Percentiles rank a stretch among this genome's conserved stretches.
Conservation (phyloP, 768 basidiomycete genomes). For the Leccinum subtestaceum region DNA sequence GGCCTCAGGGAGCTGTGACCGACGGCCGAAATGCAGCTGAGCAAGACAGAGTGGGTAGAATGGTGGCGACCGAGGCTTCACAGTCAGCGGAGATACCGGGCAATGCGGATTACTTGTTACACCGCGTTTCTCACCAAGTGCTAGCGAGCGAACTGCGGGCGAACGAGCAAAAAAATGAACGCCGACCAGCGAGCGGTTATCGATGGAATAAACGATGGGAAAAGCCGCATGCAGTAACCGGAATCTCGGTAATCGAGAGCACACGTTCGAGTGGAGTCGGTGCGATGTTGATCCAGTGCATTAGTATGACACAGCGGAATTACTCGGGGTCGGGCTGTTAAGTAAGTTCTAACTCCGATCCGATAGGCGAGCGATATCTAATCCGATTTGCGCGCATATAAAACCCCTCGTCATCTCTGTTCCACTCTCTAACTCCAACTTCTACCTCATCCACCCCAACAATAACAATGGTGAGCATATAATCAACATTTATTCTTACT, state of each 20-base stretch:
- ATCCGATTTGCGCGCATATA: slow-evolving; percentile 23
- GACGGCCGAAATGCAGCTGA: slow-evolving; percentile 2
- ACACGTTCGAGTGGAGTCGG: slow-evolving; percentile 10
- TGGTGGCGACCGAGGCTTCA: not conserved
- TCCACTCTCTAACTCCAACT: slow-evolving; percentile 4
- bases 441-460: slow-evolving; percentile 6
- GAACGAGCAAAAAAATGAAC: not conserved
- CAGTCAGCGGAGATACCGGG: not conserved
- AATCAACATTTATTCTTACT: not conserved
- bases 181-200: not conserved
- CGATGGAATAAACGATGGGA: slow-evolving; percentile 1
- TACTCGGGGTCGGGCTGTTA: slow-evolving; percentile 6
- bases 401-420: slow-evolving; percentile 10
- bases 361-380: slow-evolving; percentile 1
- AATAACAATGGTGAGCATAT: slow-evolving; percentile 26
- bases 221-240: not conserved
- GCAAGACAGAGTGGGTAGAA: not conserved
- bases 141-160: not conserved
- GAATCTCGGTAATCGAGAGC: not conserved
- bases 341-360: slow-evolving; percentile 28
- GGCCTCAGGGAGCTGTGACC: not conserved
- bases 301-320: not conserved
- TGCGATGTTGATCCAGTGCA: slow-evolving; percentile 4
- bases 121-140: not conserved
- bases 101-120: not conserved